Percentiles rank a stretch among this genome's conserved stretches.
Conservation (phyloP, 129 eudicot species). For the Ambrosia artemisiifolia region DNA sequence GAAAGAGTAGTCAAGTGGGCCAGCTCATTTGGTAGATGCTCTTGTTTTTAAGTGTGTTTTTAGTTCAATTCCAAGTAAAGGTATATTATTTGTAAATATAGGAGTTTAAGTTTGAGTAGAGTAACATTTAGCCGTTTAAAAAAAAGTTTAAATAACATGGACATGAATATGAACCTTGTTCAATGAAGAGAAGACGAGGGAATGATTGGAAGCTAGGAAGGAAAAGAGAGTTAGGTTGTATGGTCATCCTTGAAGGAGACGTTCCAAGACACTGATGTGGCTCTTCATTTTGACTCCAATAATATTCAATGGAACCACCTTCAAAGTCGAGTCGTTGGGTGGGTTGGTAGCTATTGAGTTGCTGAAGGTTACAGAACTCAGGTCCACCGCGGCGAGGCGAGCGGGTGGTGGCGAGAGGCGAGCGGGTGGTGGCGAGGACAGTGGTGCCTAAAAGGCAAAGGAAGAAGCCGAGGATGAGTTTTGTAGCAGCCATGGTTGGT, state of each 20-base stretch:
- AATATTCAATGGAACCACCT: slow-evolving; percentile 57
- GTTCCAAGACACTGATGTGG: slow-evolving; percentile 69
- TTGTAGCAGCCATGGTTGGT: slow-evolving; percentile 38
- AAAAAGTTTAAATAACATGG: too few relatives aligned
- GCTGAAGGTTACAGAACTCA: slow-evolving; percentile 59
- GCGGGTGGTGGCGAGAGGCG: slow-evolving; percentile 37
- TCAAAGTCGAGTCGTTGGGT: slow-evolving; percentile 38
- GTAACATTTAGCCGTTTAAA: too few relatives aligned
- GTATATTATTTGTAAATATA: too few relatives aligned
- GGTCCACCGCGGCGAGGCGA: too few relatives aligned
- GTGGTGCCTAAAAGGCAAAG: slow-evolving; percentile 49
- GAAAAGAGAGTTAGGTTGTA: slow-evolving; percentile 52
- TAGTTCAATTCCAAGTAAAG: too few relatives aligned
- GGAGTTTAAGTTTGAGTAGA: too few relatives aligned
- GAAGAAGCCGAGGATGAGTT: slow-evolving; percentile 34
- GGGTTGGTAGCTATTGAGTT: slow-evolving; percentile 48
- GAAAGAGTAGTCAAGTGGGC: too few relatives aligned
- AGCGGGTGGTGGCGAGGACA: slow-evolving; percentile 33
- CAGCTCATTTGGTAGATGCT: too few relatives aligned
- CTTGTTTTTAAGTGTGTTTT: too few relatives aligned
- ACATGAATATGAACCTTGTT: slow-evolving; percentile 31
- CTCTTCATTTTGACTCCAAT: slow-evolving; percentile 52
- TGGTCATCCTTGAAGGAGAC: slow-evolving; percentile 36
- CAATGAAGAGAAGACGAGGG: slow-evolving; percentile 66
- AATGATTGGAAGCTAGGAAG: slow-evolving; percentile 62